Percentiles rank a stretch among this genome's conserved stretches.
phyloP scores from a whole-genome alignment of 2,329 filamentous ascomycete species.

The Talaromyces funiculosus region DNA sequence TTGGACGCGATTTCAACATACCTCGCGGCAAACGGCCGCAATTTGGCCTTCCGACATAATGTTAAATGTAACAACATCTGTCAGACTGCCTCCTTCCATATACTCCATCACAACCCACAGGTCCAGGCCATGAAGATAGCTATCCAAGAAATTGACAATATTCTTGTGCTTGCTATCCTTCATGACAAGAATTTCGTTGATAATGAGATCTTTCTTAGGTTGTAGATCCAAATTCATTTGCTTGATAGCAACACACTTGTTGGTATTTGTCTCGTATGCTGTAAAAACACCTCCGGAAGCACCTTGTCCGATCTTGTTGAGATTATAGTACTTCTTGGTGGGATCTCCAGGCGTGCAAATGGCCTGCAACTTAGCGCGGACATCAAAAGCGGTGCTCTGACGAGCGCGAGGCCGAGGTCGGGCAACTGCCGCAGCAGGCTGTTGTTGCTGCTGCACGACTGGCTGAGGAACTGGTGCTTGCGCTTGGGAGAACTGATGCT shows the following conservation, averaged over 20 bases:
- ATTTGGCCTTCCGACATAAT: slow-evolving; percentile 99
- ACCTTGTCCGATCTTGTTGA: slow-evolving; percentile 95
- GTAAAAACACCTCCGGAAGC: slow-evolving; percentile 94
- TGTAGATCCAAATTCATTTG: slow-evolving; percentile 99
- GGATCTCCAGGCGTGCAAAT: slow-evolving; percentile 91
- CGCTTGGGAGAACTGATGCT: slow-evolving; percentile 9
- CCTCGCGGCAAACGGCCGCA: slow-evolving; percentile 86
- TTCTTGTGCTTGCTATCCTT: slow-evolving; percentile 98
- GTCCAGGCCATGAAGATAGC: slow-evolving; percentile 81
- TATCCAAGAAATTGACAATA: slow-evolving; percentile 99
- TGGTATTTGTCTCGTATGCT: slow-evolving; percentile 76
- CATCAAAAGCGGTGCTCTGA: slow-evolving; percentile 75
- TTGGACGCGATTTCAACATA: slow-evolving; percentile 28
- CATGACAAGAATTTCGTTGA: slow-evolving; percentile 99
- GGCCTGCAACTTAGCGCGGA: slow-evolving; percentile 73
- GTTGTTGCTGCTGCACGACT: slow-evolving; percentile 23
- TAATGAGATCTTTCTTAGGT: slow-evolving; percentile 97
- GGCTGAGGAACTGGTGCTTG: slow-evolving; percentile 2
- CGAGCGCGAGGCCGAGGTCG: slow-evolving; percentile 71
- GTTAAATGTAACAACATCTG: slow-evolving; percentile 97
- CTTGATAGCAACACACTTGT: slow-evolving; percentile 93
- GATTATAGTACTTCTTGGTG: slow-evolving; percentile 74
- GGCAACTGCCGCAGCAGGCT: slow-evolving; percentile 49
- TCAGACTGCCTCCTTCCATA: slow-evolving; percentile 97
- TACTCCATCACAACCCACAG: slow-evolving; percentile 99